phyloP scores from a whole-genome alignment of 2,329 filamentous ascomycete genomes.

The Trichoderma oligosporum region DNA sequence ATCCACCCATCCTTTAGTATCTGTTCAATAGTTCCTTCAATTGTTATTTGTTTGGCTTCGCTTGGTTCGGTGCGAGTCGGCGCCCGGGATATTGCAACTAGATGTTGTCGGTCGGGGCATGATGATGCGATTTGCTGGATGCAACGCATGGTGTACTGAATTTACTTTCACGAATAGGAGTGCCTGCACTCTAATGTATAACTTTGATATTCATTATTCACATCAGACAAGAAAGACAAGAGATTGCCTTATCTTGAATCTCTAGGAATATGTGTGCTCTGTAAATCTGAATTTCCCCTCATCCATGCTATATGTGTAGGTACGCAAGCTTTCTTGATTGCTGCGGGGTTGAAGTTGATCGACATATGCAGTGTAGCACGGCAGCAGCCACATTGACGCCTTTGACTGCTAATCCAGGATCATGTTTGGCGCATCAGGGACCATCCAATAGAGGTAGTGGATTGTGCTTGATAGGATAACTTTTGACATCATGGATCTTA shows the following conservation, averaged over 20 bases:
- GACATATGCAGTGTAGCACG: background rate
- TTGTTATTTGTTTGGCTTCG: slow-evolving; percentile 37
- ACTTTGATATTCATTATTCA: background rate
- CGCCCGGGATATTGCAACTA: slow-evolving; percentile 43
- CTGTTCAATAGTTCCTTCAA: slow-evolving; percentile 41
- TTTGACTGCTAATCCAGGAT: background rate
- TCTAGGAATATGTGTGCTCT: too few relatives aligned
- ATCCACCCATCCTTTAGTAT: slow-evolving; percentile 30
- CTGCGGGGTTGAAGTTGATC: slow-evolving; percentile 3
- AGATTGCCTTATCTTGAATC: too few relatives aligned
- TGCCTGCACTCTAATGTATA: slow-evolving; percentile 15
- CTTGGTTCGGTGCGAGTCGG: slow-evolving; percentile 40
- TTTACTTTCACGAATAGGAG: slow-evolving; percentile 8
- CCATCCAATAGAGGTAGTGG: background rate
- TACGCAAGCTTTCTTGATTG: background rate
- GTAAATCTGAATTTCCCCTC: background rate
- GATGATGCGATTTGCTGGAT: slow-evolving; percentile 20
- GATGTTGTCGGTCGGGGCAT: slow-evolving; percentile 36
- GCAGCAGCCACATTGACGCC: slow-evolving; percentile 8
- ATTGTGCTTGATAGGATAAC: background rate
- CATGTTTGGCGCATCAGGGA: too few relatives aligned
- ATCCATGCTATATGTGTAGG: too few relatives aligned
- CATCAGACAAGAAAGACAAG: too few relatives aligned
- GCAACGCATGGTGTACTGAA: slow-evolving; percentile 19
- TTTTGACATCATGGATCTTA: background rate